Percentiles rank a stretch among this genome's conserved stretches.
Evolutionary conservation across 2,329 filamentous ascomycete species (phyloP).

Genomic region (Colletotrichum siamense): DNA sequence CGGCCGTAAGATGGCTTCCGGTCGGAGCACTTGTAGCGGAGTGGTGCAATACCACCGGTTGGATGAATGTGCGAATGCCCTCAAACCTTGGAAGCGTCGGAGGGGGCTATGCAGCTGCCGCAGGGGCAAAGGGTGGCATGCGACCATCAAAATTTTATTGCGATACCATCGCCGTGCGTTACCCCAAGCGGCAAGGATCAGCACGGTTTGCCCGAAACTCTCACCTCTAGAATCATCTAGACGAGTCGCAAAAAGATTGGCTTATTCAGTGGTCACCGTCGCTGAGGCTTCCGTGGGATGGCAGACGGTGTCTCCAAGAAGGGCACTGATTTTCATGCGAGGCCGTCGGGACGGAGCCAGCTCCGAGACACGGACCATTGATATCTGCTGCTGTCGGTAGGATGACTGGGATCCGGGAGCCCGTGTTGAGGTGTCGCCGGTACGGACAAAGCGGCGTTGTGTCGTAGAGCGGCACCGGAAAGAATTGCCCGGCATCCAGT

Average conservation of each 20-base stretch:
- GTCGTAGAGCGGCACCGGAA: background rate
- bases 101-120: background rate
- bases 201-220: background rate
- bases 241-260: background rate
- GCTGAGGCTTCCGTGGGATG: background rate
- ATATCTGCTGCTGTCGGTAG: background rate
- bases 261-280: background rate
- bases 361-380: background rate
- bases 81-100: background rate
- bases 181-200: background rate
- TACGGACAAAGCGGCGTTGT: background rate
- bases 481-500: background rate
- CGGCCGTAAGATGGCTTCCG: background rate
- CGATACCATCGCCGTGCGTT: background rate
- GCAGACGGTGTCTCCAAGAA: background rate
- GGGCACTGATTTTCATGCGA: background rate
- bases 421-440: background rate
- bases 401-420: background rate
- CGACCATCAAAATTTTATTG: background rate
- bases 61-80: background rate
- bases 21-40: background rate
- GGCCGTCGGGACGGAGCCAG: background rate
- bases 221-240: background rate
- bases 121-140: background rate
- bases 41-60: background rate